Percentiles rank a stretch among this genome's conserved stretches.
phyloP scores from a whole-genome alignment of 352 stramenopile genomes.

The Pythium pyrilobum region DNA sequence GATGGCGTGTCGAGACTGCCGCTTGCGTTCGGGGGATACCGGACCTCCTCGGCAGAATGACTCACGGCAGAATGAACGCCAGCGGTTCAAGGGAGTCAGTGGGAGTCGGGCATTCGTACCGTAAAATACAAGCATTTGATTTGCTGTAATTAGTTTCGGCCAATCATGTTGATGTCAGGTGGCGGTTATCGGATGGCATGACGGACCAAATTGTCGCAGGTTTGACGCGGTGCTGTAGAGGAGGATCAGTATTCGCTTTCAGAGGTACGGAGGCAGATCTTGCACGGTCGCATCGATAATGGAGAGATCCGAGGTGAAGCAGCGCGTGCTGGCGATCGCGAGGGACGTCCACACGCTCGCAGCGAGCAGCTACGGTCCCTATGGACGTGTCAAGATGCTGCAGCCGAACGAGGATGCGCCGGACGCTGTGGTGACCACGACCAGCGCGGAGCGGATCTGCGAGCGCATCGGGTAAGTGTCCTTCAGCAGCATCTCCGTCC shows the following conservation, averaged over 20 bases:
- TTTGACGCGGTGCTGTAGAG: background rate
- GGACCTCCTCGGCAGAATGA: no score
- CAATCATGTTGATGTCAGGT: background rate
- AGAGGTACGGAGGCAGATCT: background rate
- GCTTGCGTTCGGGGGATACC: no score
- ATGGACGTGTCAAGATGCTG: slow-evolving; percentile 33
- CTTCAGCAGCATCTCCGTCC: no score
- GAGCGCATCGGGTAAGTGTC: slow-evolving; percentile 34
- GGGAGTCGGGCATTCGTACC: slow-evolving; percentile 12
- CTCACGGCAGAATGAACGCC: no score
- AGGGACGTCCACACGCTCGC: slow-evolving; percentile 26
- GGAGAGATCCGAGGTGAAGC: slow-evolving; percentile 23
- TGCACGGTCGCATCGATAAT: no score
- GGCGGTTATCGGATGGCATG: no score
- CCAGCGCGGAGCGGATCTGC: slow-evolving; percentile 32
- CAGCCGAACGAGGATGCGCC: slow-evolving; percentile 34
- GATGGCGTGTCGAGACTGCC: no score
- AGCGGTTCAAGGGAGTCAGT: slow-evolving; percentile 15
- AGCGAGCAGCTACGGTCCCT: slow-evolving; percentile 37
- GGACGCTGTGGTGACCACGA: slow-evolving; percentile 45
- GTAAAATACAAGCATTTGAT: background rate
- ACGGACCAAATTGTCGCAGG: background rate
- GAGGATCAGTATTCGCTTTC: background rate
- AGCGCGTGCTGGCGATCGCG: slow-evolving; percentile 24
- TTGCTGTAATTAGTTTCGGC: slow-evolving; percentile 11